Percentiles rank a stretch among this genome's conserved stretches.
Evolutionary conservation across 345 rosid genomes (phyloP).

Genomic region (Lagerstroemia speciosa): DNA sequence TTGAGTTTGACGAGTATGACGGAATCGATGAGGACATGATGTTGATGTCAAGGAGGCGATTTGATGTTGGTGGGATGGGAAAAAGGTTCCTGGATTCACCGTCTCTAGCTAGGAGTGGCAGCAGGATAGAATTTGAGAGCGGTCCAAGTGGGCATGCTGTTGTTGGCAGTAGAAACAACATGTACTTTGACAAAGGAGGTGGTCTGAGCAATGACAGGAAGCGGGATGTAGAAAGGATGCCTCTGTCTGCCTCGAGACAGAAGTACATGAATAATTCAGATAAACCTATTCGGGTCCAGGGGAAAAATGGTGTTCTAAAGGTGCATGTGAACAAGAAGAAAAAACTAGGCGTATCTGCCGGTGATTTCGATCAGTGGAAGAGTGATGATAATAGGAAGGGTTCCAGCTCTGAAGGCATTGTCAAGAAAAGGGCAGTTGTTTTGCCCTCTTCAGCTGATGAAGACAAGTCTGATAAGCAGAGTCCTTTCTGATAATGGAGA

Average conservation of each 20-base stretch:
- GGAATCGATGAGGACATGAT: conserved; percentile 41
- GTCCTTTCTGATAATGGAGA: conserved; percentile 27
- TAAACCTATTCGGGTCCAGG: conserved; percentile 79
- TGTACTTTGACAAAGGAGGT: conserved; percentile 32
- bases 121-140: conserved; percentile 36
- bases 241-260: conserved; percentile 33
- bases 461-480: conserved; percentile 32
- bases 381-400: conserved; percentile 27
- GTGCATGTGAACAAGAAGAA: conserved; percentile 73
- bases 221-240: conserved; percentile 25
- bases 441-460: conserved; percentile 29
- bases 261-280: conserved; percentile 33
- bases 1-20: conserved; percentile 78
- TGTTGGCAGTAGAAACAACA: conserved; percentile 40
- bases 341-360: conserved; percentile 37
- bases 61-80: conserved; percentile 30
- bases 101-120: conserved; percentile 23
- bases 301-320: conserved; percentile 89
- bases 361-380: conserved; percentile 29
- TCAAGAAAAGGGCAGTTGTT: conserved; percentile 27
- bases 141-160: conserved; percentile 42
- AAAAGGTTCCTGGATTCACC: conserved; percentile 39
- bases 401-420: conserved; percentile 28
- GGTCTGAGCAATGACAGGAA: conserved; percentile 25
- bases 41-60: conserved; percentile 34